phyloP scores from a whole-genome alignment of 805 yeast species.

The Spathaspora sp. region DNA sequence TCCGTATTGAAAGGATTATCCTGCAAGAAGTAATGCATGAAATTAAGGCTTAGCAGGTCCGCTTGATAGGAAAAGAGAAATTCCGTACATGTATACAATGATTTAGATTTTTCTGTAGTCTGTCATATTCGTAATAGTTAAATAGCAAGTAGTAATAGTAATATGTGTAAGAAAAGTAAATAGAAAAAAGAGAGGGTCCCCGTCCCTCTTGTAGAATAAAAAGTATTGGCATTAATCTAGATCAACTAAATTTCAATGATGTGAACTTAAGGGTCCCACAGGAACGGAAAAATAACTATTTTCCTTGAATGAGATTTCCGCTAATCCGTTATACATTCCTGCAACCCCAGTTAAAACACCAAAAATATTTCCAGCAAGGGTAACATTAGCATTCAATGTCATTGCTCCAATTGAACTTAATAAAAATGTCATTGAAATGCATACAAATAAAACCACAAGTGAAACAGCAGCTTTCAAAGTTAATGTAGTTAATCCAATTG shows the following conservation, averaged over 20 bases:
- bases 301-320: conserved; percentile 53
- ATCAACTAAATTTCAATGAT: not conserved
- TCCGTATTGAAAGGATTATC: not conserved
- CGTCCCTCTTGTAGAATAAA: not conserved
- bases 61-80: too few species aligned
- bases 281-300: conserved; percentile 53
- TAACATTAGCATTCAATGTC: conserved; percentile 34
- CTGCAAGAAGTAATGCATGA: not conserved
- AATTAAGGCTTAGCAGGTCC: not conserved
- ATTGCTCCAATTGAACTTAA: conserved; percentile 45
- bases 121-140: not conserved
- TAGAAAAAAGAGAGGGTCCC: not conserved
- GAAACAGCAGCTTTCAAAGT: conserved; percentile 49
- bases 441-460: conserved; percentile 48
- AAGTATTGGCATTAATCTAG: not conserved
- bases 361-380: conserved; percentile 58
- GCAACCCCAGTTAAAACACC: conserved; percentile 52
- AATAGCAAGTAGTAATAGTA: not conserved
- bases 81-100: not conserved
- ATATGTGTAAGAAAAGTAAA: not conserved
- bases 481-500: conserved; percentile 53
- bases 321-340: conserved; percentile 62
- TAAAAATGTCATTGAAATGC: conserved; percentile 53
- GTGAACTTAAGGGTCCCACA: conserved; percentile 20
- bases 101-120: not conserved